Evolutionary conservation across 257 asterid genomes (phyloP), one percentile per base, ranked within the genome.

Genomic region (Nicotiana paniculata): DNA sequence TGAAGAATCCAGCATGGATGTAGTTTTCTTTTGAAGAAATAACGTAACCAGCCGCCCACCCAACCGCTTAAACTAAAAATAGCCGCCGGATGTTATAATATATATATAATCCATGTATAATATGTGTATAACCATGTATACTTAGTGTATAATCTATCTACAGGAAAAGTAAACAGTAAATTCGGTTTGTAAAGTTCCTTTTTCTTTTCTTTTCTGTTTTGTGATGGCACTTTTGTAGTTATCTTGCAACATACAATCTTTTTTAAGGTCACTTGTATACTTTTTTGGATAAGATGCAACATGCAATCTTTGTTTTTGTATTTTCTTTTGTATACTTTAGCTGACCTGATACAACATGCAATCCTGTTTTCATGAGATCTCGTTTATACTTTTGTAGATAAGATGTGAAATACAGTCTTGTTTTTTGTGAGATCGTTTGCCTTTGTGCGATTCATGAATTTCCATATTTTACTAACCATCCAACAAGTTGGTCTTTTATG

Each of bases 1-100:
- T 46, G 79, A 72, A 72, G 39, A 46, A 72, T 48, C 79, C 79
- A 46, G 8, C 61, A 72, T 46, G 61, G 79, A 57, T 72, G 61
- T 46, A 74, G 15, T 24, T 70, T 13, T 39, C 51, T 43, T 8
- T 43, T 8, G 46, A 39, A 39, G 46, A 39, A 39, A 1, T 5
- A 6, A 39, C 46, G 0, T 39, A 39, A 39, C 1, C 9, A 39
- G 7, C 46, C 46, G 46, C 46, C 46, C 39, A 35, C 43, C 43
- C 43, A 37, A 37, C 8, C 6, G 9, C 46, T 6, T 39, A 39
- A 39, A 39, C 1, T 39, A 39, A 39, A 39, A 39, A 39, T 39
- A 6, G 46, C 46, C 0, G 11, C 3, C 48, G 48, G 48, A 39
- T 39, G 10, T 39, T 39, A 3, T 7, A 39, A 39, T 8, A 43